Evolutionary conservation across 441 rosid species (phyloP), one percentile per base, ranked within the genome.

Genomic region (Populus hybrid): DNA sequence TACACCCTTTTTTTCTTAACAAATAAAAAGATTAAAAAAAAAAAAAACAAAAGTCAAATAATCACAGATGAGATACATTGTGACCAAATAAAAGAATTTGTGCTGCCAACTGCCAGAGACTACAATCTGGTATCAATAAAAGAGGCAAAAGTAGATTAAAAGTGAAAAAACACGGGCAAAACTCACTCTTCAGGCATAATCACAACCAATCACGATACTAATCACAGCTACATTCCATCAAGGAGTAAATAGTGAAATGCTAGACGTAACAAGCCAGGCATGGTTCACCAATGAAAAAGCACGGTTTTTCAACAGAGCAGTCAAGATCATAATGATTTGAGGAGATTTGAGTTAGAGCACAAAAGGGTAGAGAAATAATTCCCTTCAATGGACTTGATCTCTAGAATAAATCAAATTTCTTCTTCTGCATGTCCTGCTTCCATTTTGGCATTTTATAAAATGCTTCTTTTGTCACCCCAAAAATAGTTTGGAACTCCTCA

Each of bases 371-470:
- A 80, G 68, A 76, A 69, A 75, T 70, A 63, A 77, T 78, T 75
- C 73, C 38, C 71, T 71, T 50, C 30, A 30, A 68, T 67, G 69
- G 63, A 32, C 35, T 42, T 53, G 57, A 72, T 53, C 53, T 83
- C 85, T 92, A 97, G 87, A 97, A 97, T 81, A 97, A 82, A 82
- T 93, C 99, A 69, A 83, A 85, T 81, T 94, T 97, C 92, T 81
- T 93, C 91, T 97, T 97, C 80, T 83, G 91, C 81, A 94, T 79
- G 85, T 97, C 99, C 88, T 97, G 98, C 91, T 97, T 97, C 99
- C 99, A 97, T 80, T 87, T 91, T 11, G 99, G 97, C 79, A 87
- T 71, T 81, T 87, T 87, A 78, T 88, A 89, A 76, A 92, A 92
- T 66, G 79, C 88, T 84, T 84, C 94, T 81, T 89, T 92, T 67